Evolutionary conservation across 176 grass and related monocot species (phyloP).

Genomic region (Dactylis glomerata): DNA sequence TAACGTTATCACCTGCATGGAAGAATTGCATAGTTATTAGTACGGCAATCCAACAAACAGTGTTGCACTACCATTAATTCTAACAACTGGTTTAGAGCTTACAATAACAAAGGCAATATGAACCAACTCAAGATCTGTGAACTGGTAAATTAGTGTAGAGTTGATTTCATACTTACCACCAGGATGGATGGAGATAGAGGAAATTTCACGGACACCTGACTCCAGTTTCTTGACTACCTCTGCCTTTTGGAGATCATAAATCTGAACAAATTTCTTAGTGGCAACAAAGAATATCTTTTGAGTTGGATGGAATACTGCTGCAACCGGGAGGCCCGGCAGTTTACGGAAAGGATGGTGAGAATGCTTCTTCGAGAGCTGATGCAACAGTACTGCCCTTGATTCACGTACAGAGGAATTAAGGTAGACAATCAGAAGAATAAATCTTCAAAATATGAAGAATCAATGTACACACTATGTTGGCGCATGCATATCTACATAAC

Average conservation of each 20-base stretch:
- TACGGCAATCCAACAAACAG: neutral
- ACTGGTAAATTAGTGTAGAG: neutral
- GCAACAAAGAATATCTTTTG: conserved; percentile 89
- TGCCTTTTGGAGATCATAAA: conserved; percentile 88
- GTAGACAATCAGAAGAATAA: conserved; percentile 15
- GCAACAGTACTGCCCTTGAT: conserved; percentile 78
- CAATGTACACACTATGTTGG: neutral
- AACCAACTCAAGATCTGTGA: conserved; percentile 1
- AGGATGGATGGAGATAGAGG: conserved; percentile 87
- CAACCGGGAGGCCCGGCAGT: conserved; percentile 83
- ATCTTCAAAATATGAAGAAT: neutral
- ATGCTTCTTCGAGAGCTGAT: conserved; percentile 91
- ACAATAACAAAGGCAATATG: neutral
- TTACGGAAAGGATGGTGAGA: conserved; percentile 80
- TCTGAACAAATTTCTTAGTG: conserved; percentile 89
- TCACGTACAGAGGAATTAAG: conserved; percentile 82
- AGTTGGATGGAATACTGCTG: conserved; percentile 79
- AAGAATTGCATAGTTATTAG: conserved; percentile 7
- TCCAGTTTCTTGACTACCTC: conserved; percentile 83
- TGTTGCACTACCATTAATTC: neutral
- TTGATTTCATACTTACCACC: conserved; percentile 48
- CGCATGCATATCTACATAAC: neutral
- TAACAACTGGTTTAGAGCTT: neutral
- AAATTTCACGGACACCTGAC: conserved; percentile 83
- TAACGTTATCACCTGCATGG: conserved; percentile 86